Percentiles rank a stretch among this genome's conserved stretches.
Conservation (phyloP, 2,329 filamentous ascomycete species). For the Fusarium tricinctum region DNA sequence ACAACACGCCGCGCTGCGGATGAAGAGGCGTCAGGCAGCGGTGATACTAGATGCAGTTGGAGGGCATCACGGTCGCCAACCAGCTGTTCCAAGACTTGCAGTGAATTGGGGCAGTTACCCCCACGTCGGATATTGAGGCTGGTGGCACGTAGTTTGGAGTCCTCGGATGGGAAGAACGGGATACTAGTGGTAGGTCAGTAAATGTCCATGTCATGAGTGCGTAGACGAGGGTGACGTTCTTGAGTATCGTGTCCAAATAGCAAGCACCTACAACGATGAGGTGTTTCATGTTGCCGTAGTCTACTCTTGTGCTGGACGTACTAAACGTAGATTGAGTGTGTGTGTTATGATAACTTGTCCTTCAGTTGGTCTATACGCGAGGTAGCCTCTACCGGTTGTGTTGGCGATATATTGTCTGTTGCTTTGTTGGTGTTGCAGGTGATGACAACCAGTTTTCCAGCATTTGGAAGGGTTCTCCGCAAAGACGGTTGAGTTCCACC, state of each 20-base stretch:
- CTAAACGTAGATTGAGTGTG: not conserved
- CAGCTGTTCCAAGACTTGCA: constrained; percentile 78
- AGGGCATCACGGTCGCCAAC: constrained; percentile 52
- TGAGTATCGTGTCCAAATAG: constrained; percentile 79
- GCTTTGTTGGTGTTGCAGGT: constrained; percentile 1
- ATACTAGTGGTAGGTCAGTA: constrained; percentile 62
- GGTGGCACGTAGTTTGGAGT: constrained; percentile 78
- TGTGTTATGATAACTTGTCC: not conserved
- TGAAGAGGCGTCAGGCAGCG: constrained; percentile 68
- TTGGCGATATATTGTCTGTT: constrained; percentile 6
- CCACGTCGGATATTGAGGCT: constrained; percentile 72
- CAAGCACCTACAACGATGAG: constrained; percentile 76
- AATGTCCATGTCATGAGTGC: not conserved
- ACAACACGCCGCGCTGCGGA: constrained; percentile 66
- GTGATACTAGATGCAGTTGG: constrained; percentile 62
- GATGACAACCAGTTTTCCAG: not conserved
- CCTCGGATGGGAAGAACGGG: constrained; percentile 76
- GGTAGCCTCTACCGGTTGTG: not conserved
- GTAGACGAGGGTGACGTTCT: constrained; percentile 58
- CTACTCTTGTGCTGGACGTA: not conserved
- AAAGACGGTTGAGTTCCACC: constrained; percentile 32
- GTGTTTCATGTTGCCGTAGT: constrained; percentile 61
- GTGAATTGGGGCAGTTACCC: constrained; percentile 79
- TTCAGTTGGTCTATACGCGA: not conserved
- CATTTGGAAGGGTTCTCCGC: constrained; percentile 9